Base-by-base conservation (phyloP, 371 early-diverging fungal species). In the Zychaea mexicana region DNA sequence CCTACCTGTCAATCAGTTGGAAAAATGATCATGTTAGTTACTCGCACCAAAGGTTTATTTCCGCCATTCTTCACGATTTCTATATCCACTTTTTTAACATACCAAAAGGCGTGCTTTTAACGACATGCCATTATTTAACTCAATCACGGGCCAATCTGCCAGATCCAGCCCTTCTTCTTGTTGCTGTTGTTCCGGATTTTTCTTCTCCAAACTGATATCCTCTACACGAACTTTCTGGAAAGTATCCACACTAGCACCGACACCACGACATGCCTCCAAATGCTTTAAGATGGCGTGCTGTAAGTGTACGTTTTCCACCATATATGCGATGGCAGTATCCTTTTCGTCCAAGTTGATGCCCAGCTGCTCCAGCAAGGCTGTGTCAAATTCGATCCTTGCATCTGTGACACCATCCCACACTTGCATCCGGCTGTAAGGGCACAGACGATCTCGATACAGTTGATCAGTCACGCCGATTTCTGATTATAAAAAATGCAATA, bases 391-490 rank as follows among this genome's bases (percentile, higher is more conserved):
- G 39, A 92, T 82, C 30, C 72, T 62, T 17, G 91, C 92, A 13
- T 77, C 78, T 33, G 87, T 86, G 4, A 88, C 74, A 19, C 88
- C 92, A 76, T 94, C 93, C 93, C 92, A 93, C 5, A 93, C 93
- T 49, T 82, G 72, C 86, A 90, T 89, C 30, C 82, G 74, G 17
- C 81, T 66, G 62, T 87, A 91, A 5, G 87, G 84, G 22, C 81
- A 74, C 17, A 80, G 70, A 24, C 92, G 79, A 2, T 75, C 73
- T 0, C 58, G 56, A 19, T 75, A 72, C 68, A 93, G 60, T 42
- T 81, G 80, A 1, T 87, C 71, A 83, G 90, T 86, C 3, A 85
- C 85, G 5, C 88, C 91, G 49, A 90, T 79, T 19, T 76, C 89
- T 85, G 61, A 2, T 13, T 21, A 46, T 17, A 27, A 24, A 39